These are phyloP conservation scores for Ploettnerulaceae sp. DNA, from an alignment of 2,329 filamentous ascomycete species.

Conservation along the genomic window DNA sequence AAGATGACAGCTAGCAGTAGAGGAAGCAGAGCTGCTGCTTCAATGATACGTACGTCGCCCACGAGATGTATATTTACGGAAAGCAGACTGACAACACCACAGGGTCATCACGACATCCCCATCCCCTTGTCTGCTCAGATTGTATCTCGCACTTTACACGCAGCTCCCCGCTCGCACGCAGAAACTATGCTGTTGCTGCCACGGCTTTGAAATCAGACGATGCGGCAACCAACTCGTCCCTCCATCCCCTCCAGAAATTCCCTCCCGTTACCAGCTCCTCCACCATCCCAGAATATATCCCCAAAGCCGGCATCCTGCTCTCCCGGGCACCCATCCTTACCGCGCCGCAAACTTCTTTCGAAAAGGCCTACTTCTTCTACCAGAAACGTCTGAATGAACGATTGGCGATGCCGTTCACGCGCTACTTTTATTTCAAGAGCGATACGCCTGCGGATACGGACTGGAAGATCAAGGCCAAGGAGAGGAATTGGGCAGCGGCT, in stretches of 20 bases:
- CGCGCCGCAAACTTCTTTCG: slow-evolving; percentile 76
- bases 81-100: slow-evolving; percentile 9
- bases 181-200: slow-evolving; percentile 31
- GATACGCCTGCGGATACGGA: slow-evolving; percentile 80
- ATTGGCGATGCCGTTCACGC: slow-evolving; percentile 77
- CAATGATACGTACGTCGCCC: slow-evolving; percentile 45
- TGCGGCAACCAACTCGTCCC: slow-evolving; percentile 28
- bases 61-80: slow-evolving; percentile 1
- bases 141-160: slow-evolving; percentile 22
- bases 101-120: slow-evolving; percentile 28
- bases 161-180: slow-evolving; percentile 3
- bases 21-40: slow-evolving; percentile 46
- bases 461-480: slow-evolving; percentile 80
- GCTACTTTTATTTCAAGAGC: slow-evolving; percentile 92
- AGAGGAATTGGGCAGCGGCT: slow-evolving; percentile 67
- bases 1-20: slow-evolving; percentile 53
- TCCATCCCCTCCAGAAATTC: slow-evolving; percentile 34
- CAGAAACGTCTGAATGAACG: slow-evolving; percentile 96
- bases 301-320: slow-evolving; percentile 70
- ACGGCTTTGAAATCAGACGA: slow-evolving; percentile 24
- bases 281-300: slow-evolving; percentile 35
- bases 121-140: slow-evolving; percentile 28
- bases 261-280: slow-evolving; percentile 24
- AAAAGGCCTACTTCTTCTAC: slow-evolving; percentile 92
- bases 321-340: slow-evolving; percentile 87